Conservation (phyloP, 208 protist genomes). For the Naegleria fowleri region DNA sequence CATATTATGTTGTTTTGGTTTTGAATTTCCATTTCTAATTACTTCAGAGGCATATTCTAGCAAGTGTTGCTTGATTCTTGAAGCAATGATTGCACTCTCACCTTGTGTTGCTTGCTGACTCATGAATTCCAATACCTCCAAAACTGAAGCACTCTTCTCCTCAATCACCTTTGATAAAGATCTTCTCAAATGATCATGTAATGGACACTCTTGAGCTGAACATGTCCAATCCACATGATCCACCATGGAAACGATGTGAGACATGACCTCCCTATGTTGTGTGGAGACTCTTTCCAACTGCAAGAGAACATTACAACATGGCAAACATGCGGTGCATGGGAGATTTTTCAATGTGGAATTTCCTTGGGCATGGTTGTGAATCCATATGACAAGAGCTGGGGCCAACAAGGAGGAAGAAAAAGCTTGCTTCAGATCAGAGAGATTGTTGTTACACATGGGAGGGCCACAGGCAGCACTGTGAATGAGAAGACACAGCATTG, state of each 20-base stretch:
- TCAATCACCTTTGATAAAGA: neutral
- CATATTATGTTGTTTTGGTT: neutral
- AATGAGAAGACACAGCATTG: neutral
- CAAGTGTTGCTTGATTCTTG: neutral
- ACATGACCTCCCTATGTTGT: neutral
- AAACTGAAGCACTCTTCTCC: neutral
- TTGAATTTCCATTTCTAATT: neutral
- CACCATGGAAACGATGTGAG: neutral
- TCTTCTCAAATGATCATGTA: neutral
- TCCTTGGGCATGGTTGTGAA: neutral
- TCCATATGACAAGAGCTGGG: neutral
- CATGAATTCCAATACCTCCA: neutral
- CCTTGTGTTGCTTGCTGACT: neutral
- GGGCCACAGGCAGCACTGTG: neutral
- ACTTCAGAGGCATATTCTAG: neutral
- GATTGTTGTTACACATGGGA: neutral
- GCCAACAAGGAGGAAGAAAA: neutral
- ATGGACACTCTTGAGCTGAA: neutral
- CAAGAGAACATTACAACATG: neutral
- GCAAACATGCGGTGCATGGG: neutral
- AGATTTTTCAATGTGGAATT: neutral
- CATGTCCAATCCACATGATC: neutral
- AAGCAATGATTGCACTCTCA: neutral
- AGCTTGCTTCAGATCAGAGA: too few species aligned
- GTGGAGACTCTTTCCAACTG: neutral